Evolutionary conservation across 306 rosid species (phyloP).

Genomic region (Dalbergia cochinchinensis): DNA sequence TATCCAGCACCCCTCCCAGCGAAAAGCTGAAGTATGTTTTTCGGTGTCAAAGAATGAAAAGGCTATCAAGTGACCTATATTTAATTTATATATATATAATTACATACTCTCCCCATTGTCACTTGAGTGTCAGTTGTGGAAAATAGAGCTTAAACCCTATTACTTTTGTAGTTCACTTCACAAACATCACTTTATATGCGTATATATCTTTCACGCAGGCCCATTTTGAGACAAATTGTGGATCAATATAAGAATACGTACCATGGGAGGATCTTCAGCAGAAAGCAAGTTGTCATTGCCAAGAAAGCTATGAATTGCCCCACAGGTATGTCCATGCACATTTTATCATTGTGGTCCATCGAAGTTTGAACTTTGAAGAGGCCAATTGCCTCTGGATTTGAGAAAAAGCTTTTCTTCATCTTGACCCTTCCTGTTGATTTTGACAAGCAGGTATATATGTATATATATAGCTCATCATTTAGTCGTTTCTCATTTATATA

Average conservation of each 20-base stretch:
- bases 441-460: background rate
- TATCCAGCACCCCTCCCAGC: conserved; percentile 44
- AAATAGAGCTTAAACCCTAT: background rate
- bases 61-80: conserved; percentile 39
- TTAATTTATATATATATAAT: background rate
- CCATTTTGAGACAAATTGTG: background rate
- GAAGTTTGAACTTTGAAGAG: conserved; percentile 40
- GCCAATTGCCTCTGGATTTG: conserved; percentile 42
- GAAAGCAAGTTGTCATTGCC: conserved; percentile 54
- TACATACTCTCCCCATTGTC: background rate
- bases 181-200: background rate
- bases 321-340: conserved; percentile 54
- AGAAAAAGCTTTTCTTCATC: conserved; percentile 42
- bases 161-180: background rate
- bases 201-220: background rate
- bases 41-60: conserved; percentile 54
- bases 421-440: conserved; percentile 38
- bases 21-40: conserved; percentile 55
- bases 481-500: too few species aligned
- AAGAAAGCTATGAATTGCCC: conserved; percentile 50
- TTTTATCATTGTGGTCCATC: conserved; percentile 44
- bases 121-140: background rate
- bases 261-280: conserved; percentile 39
- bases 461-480: background rate
- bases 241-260: background rate